Evolutionary conservation across 2,329 filamentous ascomycete species (phyloP).

Genomic region (Colletotrichum brevisporum): DNA sequence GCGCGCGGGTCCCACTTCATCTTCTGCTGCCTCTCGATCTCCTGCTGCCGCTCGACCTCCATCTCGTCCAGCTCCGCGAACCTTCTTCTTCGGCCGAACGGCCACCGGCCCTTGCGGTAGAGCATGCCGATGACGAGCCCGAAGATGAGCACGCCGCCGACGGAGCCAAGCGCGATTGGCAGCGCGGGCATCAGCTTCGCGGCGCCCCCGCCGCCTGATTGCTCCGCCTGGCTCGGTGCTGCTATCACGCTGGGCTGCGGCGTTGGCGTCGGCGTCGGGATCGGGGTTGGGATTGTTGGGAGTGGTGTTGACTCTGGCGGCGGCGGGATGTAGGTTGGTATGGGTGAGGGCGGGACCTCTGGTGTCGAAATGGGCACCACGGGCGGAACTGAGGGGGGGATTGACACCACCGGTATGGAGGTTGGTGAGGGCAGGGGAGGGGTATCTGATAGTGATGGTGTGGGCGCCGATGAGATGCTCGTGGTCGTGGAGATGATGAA

Average conservation of each 20-base stretch:
- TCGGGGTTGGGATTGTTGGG: neutral
- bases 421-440: conserved; percentile 24
- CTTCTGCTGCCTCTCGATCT: conserved; percentile 34
- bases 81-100: conserved; percentile 22
- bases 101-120: conserved; percentile 37
- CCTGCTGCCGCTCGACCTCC: conserved; percentile 37
- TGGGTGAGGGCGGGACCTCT: neutral
- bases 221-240: conserved; percentile 30
- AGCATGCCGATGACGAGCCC: conserved; percentile 35
- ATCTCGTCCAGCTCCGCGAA: conserved; percentile 37
- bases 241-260: conserved; percentile 16
- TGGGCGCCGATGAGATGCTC: conserved; percentile 10
- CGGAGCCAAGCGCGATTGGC: conserved; percentile 39
- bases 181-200: conserved; percentile 41
- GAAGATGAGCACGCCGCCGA: conserved; percentile 38
- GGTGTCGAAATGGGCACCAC: conserved; percentile 20
- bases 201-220: conserved; percentile 4
- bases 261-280: conserved; percentile 19
- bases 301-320: neutral
- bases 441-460: conserved; percentile 23
- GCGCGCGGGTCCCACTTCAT: conserved; percentile 41
- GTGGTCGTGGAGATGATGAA: conserved; percentile 33
- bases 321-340: neutral
- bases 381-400: neutral
- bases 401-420: neutral